phyloP scores from a whole-genome alignment of 352 stramenopile species.

The Phytophthora megakarya region DNA sequence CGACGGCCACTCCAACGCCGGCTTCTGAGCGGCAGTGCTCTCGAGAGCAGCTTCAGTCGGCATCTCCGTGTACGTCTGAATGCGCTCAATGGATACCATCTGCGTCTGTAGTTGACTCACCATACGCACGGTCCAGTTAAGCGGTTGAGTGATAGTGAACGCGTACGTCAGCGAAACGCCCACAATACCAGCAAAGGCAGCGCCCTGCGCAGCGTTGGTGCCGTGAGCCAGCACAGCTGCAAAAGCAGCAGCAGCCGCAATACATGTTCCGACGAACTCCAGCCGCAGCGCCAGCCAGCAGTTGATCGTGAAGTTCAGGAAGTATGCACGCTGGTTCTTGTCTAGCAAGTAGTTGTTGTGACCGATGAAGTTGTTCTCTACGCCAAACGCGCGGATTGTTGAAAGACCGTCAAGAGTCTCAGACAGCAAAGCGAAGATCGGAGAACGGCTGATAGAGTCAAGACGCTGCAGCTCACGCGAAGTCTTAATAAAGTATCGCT shows the following conservation, averaged over 20 bases:
- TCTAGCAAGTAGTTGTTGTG: constrained; percentile 46
- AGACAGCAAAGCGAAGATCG: constrained; percentile 92
- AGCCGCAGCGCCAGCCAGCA: constrained; percentile 19
- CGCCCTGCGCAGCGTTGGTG: constrained; percentile 40
- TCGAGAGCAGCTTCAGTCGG: constrained; percentile 15
- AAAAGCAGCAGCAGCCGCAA: constrained; percentile 57
- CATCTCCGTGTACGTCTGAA: constrained; percentile 23
- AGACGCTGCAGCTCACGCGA: constrained; percentile 93
- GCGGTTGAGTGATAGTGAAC: constrained; percentile 16
- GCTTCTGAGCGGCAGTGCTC: constrained; percentile 15
- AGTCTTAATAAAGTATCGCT: constrained; percentile 84
- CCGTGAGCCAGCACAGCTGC: constrained; percentile 81
- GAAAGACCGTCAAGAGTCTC: constrained; percentile 93
- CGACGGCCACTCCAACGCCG: constrained; percentile 39
- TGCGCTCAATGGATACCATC: constrained; percentile 25
- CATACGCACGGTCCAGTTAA: constrained; percentile 24
- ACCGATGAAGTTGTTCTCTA: constrained; percentile 34
- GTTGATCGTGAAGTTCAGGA: constrained; percentile 83
- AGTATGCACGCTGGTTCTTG: constrained; percentile 78
- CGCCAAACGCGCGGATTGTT: constrained; percentile 85
- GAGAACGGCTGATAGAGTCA: constrained; percentile 86
- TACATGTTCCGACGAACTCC: constrained; percentile 34
- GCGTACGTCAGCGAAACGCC: constrained; percentile 40
- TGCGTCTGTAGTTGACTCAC: constrained; percentile 24
- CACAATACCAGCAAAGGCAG: constrained; percentile 33